Evolutionary conservation across 1,284 basidiomycete genomes (phyloP), one percentile per base, ranked within the genome.

Genomic region (Golubevia sp.): DNA sequence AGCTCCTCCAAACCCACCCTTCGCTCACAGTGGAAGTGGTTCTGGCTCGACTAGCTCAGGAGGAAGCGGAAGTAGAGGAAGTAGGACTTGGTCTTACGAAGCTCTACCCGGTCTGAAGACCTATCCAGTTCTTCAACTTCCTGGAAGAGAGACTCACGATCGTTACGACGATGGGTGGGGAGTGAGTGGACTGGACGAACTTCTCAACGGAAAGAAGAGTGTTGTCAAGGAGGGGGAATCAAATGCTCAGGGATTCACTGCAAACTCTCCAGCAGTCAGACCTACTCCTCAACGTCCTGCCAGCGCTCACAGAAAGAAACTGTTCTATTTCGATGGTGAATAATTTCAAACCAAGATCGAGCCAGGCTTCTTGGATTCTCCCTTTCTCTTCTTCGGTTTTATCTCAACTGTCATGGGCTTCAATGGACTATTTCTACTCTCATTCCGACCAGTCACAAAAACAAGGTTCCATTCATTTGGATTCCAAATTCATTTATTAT

Each of bases 111-210:
- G 65, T 44, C 61, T 71, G 24, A 77, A 73, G 55, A 74, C 70
- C 24, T 77, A 77, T 51, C 72, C 74, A 7, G 71, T 77, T 58
- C 49, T 77, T 49, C 67, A 73, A 38, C 56, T 74, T 56, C 73
- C 73, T 2, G 69, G 67, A 44, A 59, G 69, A 2, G 73, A 75
- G 63, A 76, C 74, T 50, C 76, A 77, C 54, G 76, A 77, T 23
- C 66, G 73, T 1, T 77, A 77, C 58, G 74, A 77, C 55, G 30
- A 58, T 0, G 70, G 63, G n/a, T 77, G 75, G 75, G n/a, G n/a
- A n/a, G n/a, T n/a, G n/a, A n/a, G n/a, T n/a, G n/a, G n/a, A n/a
- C n/a, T n/a, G n/a, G 38, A 44, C 18, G 38, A 44, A 18, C 38
- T 44, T 44, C 38, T 44, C 13, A 44, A 44, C 38, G 38, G 38